Evolutionary conservation across 805 yeast genomes (phyloP).

Genomic region (Yarrowia sp.): DNA sequence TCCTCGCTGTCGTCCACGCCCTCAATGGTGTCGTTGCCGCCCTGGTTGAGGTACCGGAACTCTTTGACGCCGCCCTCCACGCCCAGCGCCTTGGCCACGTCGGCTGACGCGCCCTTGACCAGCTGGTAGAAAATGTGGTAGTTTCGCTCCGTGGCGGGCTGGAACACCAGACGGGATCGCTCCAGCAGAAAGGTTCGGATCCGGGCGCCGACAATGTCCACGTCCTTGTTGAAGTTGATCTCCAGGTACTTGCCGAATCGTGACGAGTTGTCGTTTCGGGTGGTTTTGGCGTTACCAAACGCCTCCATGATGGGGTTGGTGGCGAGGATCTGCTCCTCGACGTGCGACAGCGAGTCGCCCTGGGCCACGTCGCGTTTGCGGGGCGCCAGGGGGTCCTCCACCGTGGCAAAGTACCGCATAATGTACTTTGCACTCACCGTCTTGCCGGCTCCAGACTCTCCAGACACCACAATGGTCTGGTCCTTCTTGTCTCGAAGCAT

Average conservation of each 20-base stretch:
- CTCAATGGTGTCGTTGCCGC: constrained; percentile 71
- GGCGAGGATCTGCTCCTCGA: constrained; percentile 92
- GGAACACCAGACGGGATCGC: constrained; percentile 92
- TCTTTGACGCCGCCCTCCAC: constrained; percentile 68
- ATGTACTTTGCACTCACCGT: constrained; percentile 96
- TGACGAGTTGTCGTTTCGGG: constrained; percentile 96
- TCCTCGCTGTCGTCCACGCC: constrained; percentile 86
- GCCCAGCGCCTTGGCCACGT: constrained; percentile 53
- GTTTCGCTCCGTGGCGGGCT: constrained; percentile 88
- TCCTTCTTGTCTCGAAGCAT: constrained; percentile 86
- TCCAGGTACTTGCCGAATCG: constrained; percentile 97
- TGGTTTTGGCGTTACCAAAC: constrained; percentile 97
- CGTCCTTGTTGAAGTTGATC: constrained; percentile 76
- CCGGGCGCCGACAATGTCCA: constrained; percentile 90
- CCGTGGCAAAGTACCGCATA: constrained; percentile 97
- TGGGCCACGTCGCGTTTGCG: constrained; percentile 42
- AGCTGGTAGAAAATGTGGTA: constrained; percentile 95
- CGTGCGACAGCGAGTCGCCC: constrained; percentile 76
- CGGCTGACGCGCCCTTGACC: constrained; percentile 67
- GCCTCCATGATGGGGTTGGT: constrained; percentile 98
- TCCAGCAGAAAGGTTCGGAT: constrained; percentile 92
- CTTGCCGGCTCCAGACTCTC: constrained; percentile 99
- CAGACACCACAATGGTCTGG: constrained; percentile 95
- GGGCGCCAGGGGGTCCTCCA: constrained; percentile 61
- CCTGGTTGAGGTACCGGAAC: constrained; percentile 86